Base-by-base conservation (phyloP, 805 yeast genomes). In the Wickerhamiella lipophila region DNA sequence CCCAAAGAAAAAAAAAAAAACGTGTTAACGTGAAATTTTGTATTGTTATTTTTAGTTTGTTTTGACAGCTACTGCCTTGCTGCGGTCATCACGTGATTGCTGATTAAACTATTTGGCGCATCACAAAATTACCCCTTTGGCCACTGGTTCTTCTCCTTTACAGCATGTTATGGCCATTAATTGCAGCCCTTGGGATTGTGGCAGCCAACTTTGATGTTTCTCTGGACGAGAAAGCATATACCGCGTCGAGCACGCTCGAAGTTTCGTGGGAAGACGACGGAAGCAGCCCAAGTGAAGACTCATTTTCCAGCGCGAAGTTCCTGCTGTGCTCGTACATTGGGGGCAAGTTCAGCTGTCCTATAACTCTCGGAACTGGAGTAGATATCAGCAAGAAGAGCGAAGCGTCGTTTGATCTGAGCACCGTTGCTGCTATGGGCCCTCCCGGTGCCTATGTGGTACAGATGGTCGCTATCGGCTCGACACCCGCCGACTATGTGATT, bases 391-490 rank as follows among this genome's bases (percentile, higher is more conserved):
- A 75, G 1, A 51, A 64, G 1, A 13, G 66, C 58, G 27, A 56
- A 59, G 46, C 49, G 61, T 2, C 76, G 50, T 62, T 74, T 56
- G 60, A 69, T 1, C 75, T 78, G 5, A 13, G 23, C 1, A 39
- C 63, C 46, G 67, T 68, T 9, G 63, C 76, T 2, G 49, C 66
- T 21, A 58, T 59, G 9, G 81, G 76, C 32, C 77, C 77, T 2
- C 63, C 72, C 58, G 98, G 98, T 26, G 64, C 65, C 51, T 89
- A 75, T 64, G 84, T 68, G 63, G 62, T 89, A 54, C 96, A 89
- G 67, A 62, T 87, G 27, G 74, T 71, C 53, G 75, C 85, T 1
- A 51, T 56, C 8, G 82, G 79, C 60, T 85, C 85, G 64, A 62
- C 87, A 3, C 71, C 73, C 34, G 69, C 94, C 58, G 34, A 42